Evolutionary conservation across 495 filamentous ascomycete genomes (phyloP), one percentile per base, ranked within the genome.

Genomic region (Lentithecium fluviatile): DNA sequence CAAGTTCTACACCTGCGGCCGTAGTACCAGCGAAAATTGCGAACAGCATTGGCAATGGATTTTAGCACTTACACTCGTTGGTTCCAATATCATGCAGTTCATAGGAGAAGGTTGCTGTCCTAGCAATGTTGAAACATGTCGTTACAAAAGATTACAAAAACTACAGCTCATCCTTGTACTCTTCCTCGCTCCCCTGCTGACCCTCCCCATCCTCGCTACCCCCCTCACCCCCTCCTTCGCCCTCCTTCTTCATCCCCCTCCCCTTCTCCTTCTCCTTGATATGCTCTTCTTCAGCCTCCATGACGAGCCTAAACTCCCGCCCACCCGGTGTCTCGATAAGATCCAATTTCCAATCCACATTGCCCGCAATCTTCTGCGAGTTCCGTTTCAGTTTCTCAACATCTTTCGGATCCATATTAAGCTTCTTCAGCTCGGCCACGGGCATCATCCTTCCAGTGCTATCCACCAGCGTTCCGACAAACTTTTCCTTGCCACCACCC

Each of bases 311-410:
- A 66, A 72, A 71, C 66, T 76, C 71, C 48, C 70, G 58, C 4
- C 73, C 73, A 24, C 81, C 73, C 63, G 86, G 77, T 32, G 76
- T 81, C 58, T 79, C 76, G 7, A 88, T 79, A 29, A 87, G 69
- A 62, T 87, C 84, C 52, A 78, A 72, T 69, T 80, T 81, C 82
- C 80, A 85, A 42, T 76, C 79, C 62, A 78, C 76, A 24, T 80
- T 80, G 15, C 78, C 75, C 0, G 79, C 82, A 11, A 79, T 51
- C 48, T 71, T 71, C 64, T 80, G 70, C 46, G 85, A 58, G 64
- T 87, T 76, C 58, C 84, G 78, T 66, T 78, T 80, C 57, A 91
- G 74, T 56, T 79, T 75, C 53, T 91, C 85, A 2, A 94, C 73
- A 55, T 81, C 78, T 52, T 87, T 79, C 7, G 82, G 81, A 60